phyloP scores from a whole-genome alignment of 2,329 filamentous ascomycete species.

The Corinectria fuckeliana region DNA sequence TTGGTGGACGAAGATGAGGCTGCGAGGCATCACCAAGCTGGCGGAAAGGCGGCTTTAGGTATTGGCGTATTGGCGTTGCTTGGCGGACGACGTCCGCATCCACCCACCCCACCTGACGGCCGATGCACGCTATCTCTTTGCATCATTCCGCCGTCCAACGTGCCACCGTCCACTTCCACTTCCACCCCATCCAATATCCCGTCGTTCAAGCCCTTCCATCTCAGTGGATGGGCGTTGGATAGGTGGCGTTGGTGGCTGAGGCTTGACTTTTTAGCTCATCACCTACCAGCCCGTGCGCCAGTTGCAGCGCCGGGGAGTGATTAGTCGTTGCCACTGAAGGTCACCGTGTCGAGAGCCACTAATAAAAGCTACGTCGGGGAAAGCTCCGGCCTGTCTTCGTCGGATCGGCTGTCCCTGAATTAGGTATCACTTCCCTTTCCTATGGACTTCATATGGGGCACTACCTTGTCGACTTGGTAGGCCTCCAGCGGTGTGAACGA shows the following conservation, averaged over 20 bases:
- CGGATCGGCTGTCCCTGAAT: neutral
- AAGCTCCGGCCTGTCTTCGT: neutral
- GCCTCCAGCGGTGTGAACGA: slow-evolving; percentile 2
- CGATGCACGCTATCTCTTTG: too few relatives aligned
- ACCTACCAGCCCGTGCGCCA: slow-evolving; percentile 1
- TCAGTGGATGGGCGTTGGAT: neutral
- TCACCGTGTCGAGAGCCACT: neutral
- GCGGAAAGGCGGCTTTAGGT: neutral
- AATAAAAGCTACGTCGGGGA: neutral
- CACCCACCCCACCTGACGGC: neutral
- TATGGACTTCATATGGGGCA: too few relatives aligned
- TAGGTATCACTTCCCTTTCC: too few relatives aligned
- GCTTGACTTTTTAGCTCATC: neutral
- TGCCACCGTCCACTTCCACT: too few relatives aligned
- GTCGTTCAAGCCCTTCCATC: neutral
- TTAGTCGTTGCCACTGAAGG: neutral
- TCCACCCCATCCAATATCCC: neutral
- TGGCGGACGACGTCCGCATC: slow-evolving; percentile 2
- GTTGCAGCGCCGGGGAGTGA: neutral
- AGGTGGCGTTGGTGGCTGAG: slow-evolving; percentile 2
- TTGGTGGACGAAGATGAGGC: slow-evolving; percentile 7
- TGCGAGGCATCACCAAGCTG: slow-evolving; percentile 18
- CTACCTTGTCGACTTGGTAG: neutral
- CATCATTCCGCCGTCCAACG: neutral
- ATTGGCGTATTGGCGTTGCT: slow-evolving; percentile 14